These are phyloP conservation scores for Salvia miltiorrhiza DNA, from an alignment of 257 asterid genomes.

Conservation along the genomic window DNA sequence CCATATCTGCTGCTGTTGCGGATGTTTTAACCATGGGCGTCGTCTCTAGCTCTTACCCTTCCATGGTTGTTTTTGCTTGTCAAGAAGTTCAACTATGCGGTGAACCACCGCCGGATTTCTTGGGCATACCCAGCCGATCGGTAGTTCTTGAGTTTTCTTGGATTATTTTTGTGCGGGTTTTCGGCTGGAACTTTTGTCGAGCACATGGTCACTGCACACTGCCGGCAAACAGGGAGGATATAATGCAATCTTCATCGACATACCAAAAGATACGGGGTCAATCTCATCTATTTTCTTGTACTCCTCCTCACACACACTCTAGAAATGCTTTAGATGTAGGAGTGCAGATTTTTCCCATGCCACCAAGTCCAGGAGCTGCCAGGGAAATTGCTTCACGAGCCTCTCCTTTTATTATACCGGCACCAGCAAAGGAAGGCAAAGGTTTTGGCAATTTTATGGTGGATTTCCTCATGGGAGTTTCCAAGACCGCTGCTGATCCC, in stretches of 20 bases:
- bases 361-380: slow-evolving; percentile 27
- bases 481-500: slow-evolving; percentile 76
- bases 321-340: slow-evolving; percentile 43
- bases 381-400: slow-evolving; percentile 28
- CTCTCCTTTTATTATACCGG: slow-evolving; percentile 38
- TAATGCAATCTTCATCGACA: slow-evolving; percentile 27
- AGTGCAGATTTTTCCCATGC: slow-evolving; percentile 25
- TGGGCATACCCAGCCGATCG: too few species aligned
- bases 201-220: slow-evolving; percentile 30
- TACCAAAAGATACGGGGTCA: slow-evolving; percentile 42
- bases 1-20: too few species aligned
- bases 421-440: slow-evolving; percentile 53
- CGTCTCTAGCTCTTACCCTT: too few species aligned
- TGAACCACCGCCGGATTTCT: too few species aligned
- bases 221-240: slow-evolving; percentile 45
- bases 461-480: slow-evolving; percentile 86
- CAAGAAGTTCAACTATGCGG: too few species aligned
- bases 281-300: slow-evolving; percentile 34
- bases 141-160: too few species aligned
- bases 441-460: slow-evolving; percentile 38
- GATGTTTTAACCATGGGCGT: too few species aligned
- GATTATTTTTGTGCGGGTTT: too few species aligned
- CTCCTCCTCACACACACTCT: slow-evolving; percentile 37
- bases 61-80: too few species aligned
- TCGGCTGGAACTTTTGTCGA: too few species aligned